phyloP scores from a whole-genome alignment of 2,329 filamentous ascomycete genomes.

The Hortaea werneckii region DNA sequence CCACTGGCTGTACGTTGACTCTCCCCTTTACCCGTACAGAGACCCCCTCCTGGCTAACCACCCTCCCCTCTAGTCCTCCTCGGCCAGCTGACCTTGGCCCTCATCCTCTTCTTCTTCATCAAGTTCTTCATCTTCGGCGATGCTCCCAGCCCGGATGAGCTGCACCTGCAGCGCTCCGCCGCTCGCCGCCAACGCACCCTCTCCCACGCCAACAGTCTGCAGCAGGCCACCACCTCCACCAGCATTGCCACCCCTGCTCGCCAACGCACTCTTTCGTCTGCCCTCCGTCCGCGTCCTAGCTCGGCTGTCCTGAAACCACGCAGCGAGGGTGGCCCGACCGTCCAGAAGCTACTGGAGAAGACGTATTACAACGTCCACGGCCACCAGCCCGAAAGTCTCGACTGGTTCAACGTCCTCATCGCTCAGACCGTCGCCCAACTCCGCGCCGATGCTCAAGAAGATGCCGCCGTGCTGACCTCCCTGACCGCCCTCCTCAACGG shows the following conservation, averaged over 20 bases:
- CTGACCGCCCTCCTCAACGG: slow-evolving; percentile 81
- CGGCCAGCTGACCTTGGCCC: slow-evolving; percentile 83
- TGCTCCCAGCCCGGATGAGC: slow-evolving; percentile 71
- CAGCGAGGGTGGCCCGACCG: slow-evolving; percentile 50
- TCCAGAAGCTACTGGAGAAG: slow-evolving; percentile 88
- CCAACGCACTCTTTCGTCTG: slow-evolving; percentile 27
- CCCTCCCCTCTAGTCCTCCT: slow-evolving; percentile 50
- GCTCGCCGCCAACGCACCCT: slow-evolving; percentile 64
- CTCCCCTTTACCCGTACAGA: no score
- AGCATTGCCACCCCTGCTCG: slow-evolving; percentile 7
- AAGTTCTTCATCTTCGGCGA: slow-evolving; percentile 99
- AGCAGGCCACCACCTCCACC: no score
- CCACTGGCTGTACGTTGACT: neutral
- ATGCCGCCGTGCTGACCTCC: slow-evolving; percentile 79
- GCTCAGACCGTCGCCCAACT: slow-evolving; percentile 96
- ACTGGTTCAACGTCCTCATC: slow-evolving; percentile 98
- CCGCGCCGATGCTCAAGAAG: slow-evolving; percentile 79
- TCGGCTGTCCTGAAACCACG: slow-evolving; percentile 19
- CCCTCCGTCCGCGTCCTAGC: slow-evolving; percentile 24
- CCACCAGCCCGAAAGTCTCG: slow-evolving; percentile 90
- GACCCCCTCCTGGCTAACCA: no score
- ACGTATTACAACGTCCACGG: slow-evolving; percentile 95
- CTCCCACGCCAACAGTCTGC: slow-evolving; percentile 46
- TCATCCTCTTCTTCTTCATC: slow-evolving; percentile 89
- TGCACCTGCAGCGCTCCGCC: slow-evolving; percentile 63